phyloP scores from a whole-genome alignment of 192 early-diverging fungal species.

The Entomortierella chlamydospora region DNA sequence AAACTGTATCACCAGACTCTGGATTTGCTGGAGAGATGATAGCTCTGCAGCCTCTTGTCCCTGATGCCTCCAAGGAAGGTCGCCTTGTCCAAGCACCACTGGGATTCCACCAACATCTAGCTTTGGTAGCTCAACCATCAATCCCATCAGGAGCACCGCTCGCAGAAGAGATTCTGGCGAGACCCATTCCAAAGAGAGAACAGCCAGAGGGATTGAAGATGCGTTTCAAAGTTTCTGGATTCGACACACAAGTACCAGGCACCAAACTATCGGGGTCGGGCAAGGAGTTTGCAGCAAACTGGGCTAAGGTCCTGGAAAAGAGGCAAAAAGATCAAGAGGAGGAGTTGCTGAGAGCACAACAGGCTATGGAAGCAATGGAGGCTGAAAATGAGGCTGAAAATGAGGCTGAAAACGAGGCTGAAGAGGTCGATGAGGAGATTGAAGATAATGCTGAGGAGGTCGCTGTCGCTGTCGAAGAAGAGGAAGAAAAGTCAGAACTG shows the following conservation, averaged over 20 bases:
- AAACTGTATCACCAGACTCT: constrained; percentile 36
- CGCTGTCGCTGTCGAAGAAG: not conserved
- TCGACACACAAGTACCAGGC: constrained; percentile 53
- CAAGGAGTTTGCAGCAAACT: constrained; percentile 33
- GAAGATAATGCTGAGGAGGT: not conserved
- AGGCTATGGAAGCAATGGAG: constrained; percentile 17
- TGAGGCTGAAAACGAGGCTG: not conserved
- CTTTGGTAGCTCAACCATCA: constrained; percentile 26
- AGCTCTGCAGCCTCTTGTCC: constrained; percentile 29
- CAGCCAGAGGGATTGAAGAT: constrained; percentile 63
- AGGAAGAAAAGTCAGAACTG: constrained; percentile 2
- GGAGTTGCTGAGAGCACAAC: constrained; percentile 19
- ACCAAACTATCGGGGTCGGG: constrained; percentile 34
- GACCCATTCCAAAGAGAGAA: constrained; percentile 53
- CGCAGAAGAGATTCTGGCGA: constrained; percentile 57
- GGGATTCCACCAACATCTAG: constrained; percentile 31
- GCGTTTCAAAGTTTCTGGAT: constrained; percentile 61
- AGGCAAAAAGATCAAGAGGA: constrained; percentile 16
- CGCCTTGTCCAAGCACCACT: constrained; percentile 39
- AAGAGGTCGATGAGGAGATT: not conserved
- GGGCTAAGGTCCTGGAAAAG: constrained; percentile 38
- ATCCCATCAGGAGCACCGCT: constrained; percentile 37
- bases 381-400: constrained; percentile 16
- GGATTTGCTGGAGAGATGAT: constrained; percentile 50
- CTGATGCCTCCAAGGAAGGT: constrained; percentile 22